Percentiles rank a stretch among this genome's conserved stretches.
These are phyloP conservation scores for Melocanna baccifera DNA, from an alignment of 176 grass and related monocot genomes.

Conservation along the genomic window DNA sequence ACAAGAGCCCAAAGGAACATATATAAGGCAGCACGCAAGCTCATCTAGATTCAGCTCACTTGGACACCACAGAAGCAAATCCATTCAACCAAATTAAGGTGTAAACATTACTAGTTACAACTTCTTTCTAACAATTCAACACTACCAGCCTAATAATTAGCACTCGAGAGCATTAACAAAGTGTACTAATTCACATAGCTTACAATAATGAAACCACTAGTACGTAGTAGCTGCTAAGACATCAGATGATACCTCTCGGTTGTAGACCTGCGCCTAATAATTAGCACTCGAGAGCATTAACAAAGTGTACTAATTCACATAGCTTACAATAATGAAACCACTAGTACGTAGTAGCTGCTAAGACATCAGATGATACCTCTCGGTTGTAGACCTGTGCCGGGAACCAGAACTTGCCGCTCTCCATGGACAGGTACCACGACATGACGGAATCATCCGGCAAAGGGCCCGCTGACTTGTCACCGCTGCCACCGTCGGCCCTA, in stretches of 20 bases:
- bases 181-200: background rate
- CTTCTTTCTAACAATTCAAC: background rate
- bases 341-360: background rate
- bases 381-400: conserved; percentile 98
- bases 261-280: conserved; percentile 97
- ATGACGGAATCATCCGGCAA: conserved; percentile 66
- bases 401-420: conserved; percentile 85
- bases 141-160: conserved; percentile 7
- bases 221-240: background rate
- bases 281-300: background rate
- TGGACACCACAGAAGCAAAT: background rate
- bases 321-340: conserved; percentile 21
- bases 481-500: background rate
- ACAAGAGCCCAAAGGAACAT: background rate
- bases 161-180: conserved; percentile 1
- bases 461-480: conserved; percentile 22
- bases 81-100: conserved; percentile 20
- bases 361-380: conserved; percentile 57
- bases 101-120: background rate
- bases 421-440: conserved; percentile 79
- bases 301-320: background rate
- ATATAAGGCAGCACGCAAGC: background rate
- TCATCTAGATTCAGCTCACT: background rate
- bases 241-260: conserved; percentile 76
- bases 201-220: conserved; percentile 15